These are phyloP conservation scores for Hippophae tibetana DNA, from an alignment of 306 rosid species.

Conservation along the genomic window DNA sequence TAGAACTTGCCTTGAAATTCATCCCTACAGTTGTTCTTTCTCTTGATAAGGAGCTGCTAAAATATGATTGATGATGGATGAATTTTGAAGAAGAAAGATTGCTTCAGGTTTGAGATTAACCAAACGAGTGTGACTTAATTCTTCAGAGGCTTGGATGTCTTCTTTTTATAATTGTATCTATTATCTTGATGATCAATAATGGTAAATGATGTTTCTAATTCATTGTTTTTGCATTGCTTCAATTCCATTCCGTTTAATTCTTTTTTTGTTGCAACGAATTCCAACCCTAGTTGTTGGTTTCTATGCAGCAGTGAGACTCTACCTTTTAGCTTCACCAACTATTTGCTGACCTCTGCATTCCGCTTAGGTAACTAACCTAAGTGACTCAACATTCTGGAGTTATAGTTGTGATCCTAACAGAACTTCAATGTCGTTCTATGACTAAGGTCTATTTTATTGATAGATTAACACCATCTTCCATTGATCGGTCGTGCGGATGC, in stretches of 20 bases:
- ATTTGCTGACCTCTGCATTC: constrained; percentile 28
- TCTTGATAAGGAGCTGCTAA: constrained; percentile 19
- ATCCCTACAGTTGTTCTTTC: constrained; percentile 10
- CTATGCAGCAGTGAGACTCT: constrained; percentile 40
- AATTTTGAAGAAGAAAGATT: constrained; percentile 21
- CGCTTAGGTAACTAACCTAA: constrained; percentile 60
- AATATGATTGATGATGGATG: constrained; percentile 19
- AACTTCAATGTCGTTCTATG: no score
- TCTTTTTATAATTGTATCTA: constrained; percentile 24
- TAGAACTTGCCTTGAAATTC: background rate
- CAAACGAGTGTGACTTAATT: constrained; percentile 23
- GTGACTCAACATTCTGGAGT: constrained; percentile 9
- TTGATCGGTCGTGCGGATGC: no score
- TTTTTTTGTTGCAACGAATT: constrained; percentile 16
- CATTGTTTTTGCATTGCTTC: background rate
- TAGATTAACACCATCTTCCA: no score
- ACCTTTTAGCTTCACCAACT: constrained; percentile 34
- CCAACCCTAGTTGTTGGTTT: constrained; percentile 36
- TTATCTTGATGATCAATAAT: constrained; percentile 14
- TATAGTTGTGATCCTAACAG: background rate
- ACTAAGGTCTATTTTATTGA: no score
- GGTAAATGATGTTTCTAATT: constrained; percentile 7
- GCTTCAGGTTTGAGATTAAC: constrained; percentile 46
- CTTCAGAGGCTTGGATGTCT: constrained; percentile 6
- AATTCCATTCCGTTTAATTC: background rate